Evolutionary conservation across 2,329 filamentous ascomycete species (phyloP).

Genomic region (Fusarium marasasianum): DNA sequence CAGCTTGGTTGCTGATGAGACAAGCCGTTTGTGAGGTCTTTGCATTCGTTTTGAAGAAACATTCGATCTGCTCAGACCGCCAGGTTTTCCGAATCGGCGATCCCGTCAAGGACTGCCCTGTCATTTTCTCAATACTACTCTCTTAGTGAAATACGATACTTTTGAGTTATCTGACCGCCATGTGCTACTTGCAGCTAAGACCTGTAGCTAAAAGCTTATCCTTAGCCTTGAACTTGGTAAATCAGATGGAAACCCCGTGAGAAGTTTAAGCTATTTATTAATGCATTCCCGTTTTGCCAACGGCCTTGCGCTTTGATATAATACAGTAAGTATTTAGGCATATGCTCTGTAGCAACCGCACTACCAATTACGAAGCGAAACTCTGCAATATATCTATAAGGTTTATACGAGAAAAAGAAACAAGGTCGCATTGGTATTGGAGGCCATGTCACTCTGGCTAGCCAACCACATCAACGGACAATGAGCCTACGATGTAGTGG

Average conservation of each 20-base stretch:
- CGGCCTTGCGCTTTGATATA: accelerated
- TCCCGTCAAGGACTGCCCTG: neutral
- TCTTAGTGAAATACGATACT: neutral
- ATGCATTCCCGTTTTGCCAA: accelerated
- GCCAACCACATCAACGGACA: neutral
- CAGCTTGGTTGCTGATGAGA: neutral
- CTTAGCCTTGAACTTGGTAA: neutral
- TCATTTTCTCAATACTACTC: too few relatives aligned
- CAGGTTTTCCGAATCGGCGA: too few relatives aligned
- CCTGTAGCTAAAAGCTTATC: neutral
- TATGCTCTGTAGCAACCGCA: neutral
- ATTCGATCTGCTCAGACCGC: neutral
- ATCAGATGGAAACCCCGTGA: accelerated
- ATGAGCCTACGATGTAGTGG: neutral
- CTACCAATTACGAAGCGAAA: accelerated
- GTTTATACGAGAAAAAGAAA: neutral
- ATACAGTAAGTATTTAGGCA: too few relatives aligned
- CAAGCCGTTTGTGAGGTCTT: neutral
- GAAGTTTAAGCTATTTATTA: accelerated
- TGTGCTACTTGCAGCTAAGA: neutral
- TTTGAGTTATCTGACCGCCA: neutral
- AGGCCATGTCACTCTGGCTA: neutral
- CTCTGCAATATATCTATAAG: too few relatives aligned
- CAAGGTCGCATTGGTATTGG: neutral
- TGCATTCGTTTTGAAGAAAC: neutral